These are phyloP conservation scores for Ustilago vetiveriae DNA, from an alignment of 1,284 basidiomycete species.

Conservation along the genomic window DNA sequence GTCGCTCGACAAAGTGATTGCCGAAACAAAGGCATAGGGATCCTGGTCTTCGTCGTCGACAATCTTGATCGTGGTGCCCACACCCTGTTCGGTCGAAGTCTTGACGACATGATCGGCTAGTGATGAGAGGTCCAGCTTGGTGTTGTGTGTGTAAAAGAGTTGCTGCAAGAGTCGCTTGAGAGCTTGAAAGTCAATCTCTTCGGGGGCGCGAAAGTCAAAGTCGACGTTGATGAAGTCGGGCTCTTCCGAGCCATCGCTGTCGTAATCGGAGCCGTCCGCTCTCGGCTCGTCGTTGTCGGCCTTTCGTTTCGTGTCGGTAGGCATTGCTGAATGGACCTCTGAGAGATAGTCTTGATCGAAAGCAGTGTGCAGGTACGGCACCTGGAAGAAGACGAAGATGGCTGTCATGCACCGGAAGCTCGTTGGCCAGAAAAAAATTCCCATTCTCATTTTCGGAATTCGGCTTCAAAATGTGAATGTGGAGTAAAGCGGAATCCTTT, in stretches of 20 bases:
- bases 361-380: too few relatives aligned
- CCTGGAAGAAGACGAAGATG: background rate
- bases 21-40: conserved; percentile 63
- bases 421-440: conserved; percentile 8
- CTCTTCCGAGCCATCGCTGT: conserved; percentile 41
- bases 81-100: conserved; percentile 31
- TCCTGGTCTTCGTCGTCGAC: conserved; percentile 61
- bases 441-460: conserved; percentile 9
- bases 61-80: conserved; percentile 64
- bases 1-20: conserved; percentile 33
- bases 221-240: conserved; percentile 65
- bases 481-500: conserved; percentile 2
- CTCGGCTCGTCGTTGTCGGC: conserved; percentile 41
- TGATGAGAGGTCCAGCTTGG: conserved; percentile 49
- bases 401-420: conserved; percentile 1
- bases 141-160: conserved; percentile 64
- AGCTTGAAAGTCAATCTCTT: conserved; percentile 60
- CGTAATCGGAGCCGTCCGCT: conserved; percentile 43
- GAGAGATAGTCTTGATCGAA: background rate
- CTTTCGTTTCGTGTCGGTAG: conserved; percentile 42
- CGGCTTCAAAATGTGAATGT: conserved; percentile 4
- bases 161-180: conserved; percentile 63
- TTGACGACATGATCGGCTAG: conserved; percentile 53
- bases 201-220: conserved; percentile 62
- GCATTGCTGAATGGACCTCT: conserved; percentile 10